Evolutionary conservation across 257 asterid species (phyloP), one percentile per base, ranked within the genome.

Genomic region (Verbena officinalis): DNA sequence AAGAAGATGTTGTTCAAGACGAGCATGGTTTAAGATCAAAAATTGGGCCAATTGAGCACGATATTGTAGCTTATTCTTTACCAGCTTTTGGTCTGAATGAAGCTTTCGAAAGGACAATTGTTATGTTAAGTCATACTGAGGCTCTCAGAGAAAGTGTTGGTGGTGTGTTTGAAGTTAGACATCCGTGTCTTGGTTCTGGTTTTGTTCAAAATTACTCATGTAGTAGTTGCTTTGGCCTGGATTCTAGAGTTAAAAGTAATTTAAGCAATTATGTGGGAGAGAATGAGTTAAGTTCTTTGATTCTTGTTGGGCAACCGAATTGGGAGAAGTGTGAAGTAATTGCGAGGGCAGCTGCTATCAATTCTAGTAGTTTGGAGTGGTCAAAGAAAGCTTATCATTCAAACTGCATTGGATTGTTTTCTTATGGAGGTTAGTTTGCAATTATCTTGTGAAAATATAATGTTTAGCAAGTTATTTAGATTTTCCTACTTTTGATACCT

Each of bases 31-130:
- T 78, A 58, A 72, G 78, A 33, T 84, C 95, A 13, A 83, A 69
- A 70, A 64, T 90, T 17, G 94, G 90, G 69, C 62, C 66, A 1
- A 23, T 68, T 49, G 83, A 74, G 52, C 88, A 78, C 57, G 74
- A 65, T 59, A 59, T 90, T 63, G 79, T 77, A 10, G 83, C 92
- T 1, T 80, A 83, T 74, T 87, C 96, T 0, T 72, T 87, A 62
- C 88, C 88, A 1, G 85, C 86, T 46, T 90, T 87, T 70, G 97
- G 96, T 55, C 73, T 90, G 70, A 87, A 84, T 59, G 90, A 87
- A 79, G 97, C 96, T 51, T 87, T 90, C 74, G 92, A 81, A 60
- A 70, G 89, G 73, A 78, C 92, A 3, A 42, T 87, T 43, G 72
- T 67, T 36, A 77, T 85, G 88, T 80, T 90, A 9, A 87, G 92